Conservation (phyloP, 441 rosid genomes). For the Euphorbia schlechtendalii region DNA sequence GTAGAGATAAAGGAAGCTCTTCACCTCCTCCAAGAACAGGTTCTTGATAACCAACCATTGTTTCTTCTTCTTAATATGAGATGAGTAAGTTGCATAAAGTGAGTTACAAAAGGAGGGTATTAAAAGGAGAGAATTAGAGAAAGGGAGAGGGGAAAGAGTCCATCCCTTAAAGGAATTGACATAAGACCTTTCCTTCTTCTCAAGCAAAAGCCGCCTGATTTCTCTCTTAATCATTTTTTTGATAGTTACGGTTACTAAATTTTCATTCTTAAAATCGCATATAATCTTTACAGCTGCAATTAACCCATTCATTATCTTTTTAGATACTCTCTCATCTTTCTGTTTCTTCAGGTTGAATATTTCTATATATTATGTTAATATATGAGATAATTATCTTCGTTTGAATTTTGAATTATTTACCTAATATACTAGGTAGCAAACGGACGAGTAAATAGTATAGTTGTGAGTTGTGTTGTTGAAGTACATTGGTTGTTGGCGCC, state of each 20-base stretch:
- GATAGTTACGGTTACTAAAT: constrained; percentile 33
- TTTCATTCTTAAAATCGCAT: too few relatives aligned
- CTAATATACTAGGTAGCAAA: constrained; percentile 12
- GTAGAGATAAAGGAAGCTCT: constrained; percentile 32
- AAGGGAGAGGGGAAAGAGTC: constrained; percentile 23
- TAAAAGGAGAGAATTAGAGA: constrained; percentile 7
- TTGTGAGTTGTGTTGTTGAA: constrained; percentile 3
- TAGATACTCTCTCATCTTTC: neutral
- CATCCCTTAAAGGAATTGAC: constrained; percentile 41
- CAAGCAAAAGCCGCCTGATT: constrained; percentile 45
- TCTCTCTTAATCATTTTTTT: neutral
- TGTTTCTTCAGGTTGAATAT: constrained; percentile 13
- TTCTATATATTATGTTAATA: neutral
- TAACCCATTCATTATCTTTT: neutral
- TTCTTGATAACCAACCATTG: constrained; percentile 34
- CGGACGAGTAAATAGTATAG: neutral
- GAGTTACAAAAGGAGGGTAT: neutral
- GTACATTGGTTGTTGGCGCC: constrained; percentile 21
- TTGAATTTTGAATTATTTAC: constrained; percentile 17
- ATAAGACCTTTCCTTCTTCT: constrained; percentile 38
- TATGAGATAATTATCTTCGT: neutral
- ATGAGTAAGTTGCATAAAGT: too few relatives aligned
- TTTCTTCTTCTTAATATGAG: neutral
- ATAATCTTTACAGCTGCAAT: too few relatives aligned
- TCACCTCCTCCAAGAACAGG: constrained; percentile 27